These are phyloP conservation scores for Teunomyces lycoperdinae DNA, from an alignment of 805 yeast genomes.

Conservation along the genomic window DNA sequence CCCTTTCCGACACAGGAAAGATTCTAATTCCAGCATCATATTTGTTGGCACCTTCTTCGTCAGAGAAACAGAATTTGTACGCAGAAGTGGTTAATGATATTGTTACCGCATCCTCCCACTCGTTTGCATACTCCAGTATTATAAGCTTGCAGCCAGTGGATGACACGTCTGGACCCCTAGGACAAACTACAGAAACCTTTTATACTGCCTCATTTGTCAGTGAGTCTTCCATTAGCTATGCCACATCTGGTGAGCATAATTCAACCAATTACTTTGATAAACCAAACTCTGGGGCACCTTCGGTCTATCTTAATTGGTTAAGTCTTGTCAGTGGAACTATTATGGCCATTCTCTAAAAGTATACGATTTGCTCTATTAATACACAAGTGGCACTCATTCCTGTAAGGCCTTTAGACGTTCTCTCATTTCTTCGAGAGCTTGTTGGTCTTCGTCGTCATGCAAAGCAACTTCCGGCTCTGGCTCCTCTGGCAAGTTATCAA, in stretches of 20 bases:
- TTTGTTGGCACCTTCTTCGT: not conserved
- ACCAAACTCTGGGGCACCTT: not conserved
- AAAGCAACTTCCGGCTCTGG: conserved; percentile 15
- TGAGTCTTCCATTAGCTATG: not conserved
- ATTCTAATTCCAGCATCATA: not conserved
- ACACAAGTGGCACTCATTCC: conserved; percentile 11
- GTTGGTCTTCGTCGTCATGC: conserved; percentile 61
- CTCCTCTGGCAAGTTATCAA: conserved; percentile 18
- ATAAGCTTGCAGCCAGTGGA: not conserved
- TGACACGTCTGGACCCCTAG: not conserved
- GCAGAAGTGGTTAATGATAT: too few species aligned
- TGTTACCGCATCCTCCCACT: not conserved
- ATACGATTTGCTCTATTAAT: not conserved
- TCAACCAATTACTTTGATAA: not conserved
- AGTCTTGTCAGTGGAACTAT: not conserved
- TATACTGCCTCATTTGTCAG: too few species aligned
- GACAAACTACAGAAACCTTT: too few species aligned
- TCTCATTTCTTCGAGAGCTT: conserved; percentile 79
- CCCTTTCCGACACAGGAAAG: not conserved
- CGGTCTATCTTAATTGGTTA: conserved; percentile 1
- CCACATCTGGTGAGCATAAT: not conserved
- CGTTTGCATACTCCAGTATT: not conserved
- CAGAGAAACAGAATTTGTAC: not conserved
- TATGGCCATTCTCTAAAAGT: not conserved
- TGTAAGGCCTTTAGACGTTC: conserved; percentile 85